Percentiles rank a stretch among this genome's conserved stretches.
Conservation (phyloP, 192 early-diverging fungal species). For the Entomortierella chlamydospora region DNA sequence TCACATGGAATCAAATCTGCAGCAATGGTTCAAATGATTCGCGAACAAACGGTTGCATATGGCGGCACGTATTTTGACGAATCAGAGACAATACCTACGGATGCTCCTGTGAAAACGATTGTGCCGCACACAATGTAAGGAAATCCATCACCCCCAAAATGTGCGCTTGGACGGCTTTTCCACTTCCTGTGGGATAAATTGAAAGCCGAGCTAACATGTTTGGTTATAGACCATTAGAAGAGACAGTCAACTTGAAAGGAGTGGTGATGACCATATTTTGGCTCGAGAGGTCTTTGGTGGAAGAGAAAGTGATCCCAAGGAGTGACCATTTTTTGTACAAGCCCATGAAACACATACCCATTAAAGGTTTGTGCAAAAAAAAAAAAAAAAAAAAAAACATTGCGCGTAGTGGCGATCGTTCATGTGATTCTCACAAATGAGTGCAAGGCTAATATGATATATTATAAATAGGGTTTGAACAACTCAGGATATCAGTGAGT, state of each 20-base stretch:
- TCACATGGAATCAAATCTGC: slow-evolving; percentile 17
- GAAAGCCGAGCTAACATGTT: no score
- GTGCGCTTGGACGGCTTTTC: no score
- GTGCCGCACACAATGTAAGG: slow-evolving; percentile 35
- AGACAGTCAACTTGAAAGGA: neutral
- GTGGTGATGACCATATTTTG: slow-evolving; percentile 35
- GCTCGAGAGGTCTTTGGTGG: slow-evolving; percentile 32
- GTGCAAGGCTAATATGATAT: no score
- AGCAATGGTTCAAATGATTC: slow-evolving; percentile 11
- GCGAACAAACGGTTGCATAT: slow-evolving; percentile 5
- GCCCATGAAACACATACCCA: slow-evolving; percentile 20
- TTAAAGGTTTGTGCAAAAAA: slow-evolving; percentile 13
- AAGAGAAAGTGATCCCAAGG: slow-evolving; percentile 19
- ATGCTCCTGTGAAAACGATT: slow-evolving; percentile 21
- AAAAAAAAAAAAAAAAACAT: no score
- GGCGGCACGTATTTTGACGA: slow-evolving; percentile 32
- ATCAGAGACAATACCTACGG: slow-evolving; percentile 3
- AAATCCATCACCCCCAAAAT: neutral
- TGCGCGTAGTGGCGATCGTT: no score
- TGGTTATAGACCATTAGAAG: slow-evolving; percentile 5
- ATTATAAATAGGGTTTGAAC: slow-evolving; percentile 16
- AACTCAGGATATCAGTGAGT: slow-evolving; percentile 13
- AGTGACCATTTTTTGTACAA: slow-evolving; percentile 27
- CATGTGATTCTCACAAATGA: no score
- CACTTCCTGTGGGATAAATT: neutral